A percentile compares a stretch with the other conserved stretches of the same genome.
Conservation (phyloP, 2,329 filamentous ascomycete species). For the Cladophialophora exuberans region DNA sequence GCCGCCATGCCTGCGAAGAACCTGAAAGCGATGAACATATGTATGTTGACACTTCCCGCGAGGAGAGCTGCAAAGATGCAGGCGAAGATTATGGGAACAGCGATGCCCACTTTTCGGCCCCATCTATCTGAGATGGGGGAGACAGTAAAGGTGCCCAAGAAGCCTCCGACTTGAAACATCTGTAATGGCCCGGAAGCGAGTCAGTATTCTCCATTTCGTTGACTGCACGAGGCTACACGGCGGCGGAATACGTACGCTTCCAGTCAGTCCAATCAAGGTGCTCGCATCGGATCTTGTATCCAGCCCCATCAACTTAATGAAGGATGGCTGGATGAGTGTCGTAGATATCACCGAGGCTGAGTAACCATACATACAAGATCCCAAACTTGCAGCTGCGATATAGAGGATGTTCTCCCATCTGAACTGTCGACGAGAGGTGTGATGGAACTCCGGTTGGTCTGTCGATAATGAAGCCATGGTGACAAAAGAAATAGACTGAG, state of each 20-base stretch:
- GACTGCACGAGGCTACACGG: neutral
- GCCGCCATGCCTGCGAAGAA: slow-evolving; percentile 43
- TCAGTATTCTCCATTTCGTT: neutral
- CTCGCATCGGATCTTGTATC: neutral
- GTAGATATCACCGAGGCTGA: slow-evolving; percentile 17
- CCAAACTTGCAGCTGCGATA: slow-evolving; percentile 1
- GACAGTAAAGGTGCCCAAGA: slow-evolving; percentile 9
- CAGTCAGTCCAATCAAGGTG: slow-evolving; percentile 70
- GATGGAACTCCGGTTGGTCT: neutral
- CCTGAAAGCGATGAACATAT: slow-evolving; percentile 39
- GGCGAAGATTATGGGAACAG: slow-evolving; percentile 40
- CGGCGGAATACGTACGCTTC: slow-evolving; percentile 40
- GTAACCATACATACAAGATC: slow-evolving; percentile 16
- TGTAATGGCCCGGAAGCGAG: neutral
- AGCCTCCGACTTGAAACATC: slow-evolving; percentile 54
- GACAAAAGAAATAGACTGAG: neutral
- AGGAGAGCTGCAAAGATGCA: slow-evolving; percentile 41
- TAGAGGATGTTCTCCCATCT: slow-evolving; percentile 3
- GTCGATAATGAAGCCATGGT: neutral
- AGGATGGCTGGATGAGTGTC: slow-evolving; percentile 43
- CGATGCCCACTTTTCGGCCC: slow-evolving; percentile 42
- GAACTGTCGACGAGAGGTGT: neutral
- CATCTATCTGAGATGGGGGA: slow-evolving; percentile 31
- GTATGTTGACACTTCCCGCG: slow-evolving; percentile 33
- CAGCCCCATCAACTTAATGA: slow-evolving; percentile 39